These are phyloP conservation scores for Saccharomycopsis babjevae DNA, from an alignment of 805 yeast species.

Conservation along the genomic window DNA sequence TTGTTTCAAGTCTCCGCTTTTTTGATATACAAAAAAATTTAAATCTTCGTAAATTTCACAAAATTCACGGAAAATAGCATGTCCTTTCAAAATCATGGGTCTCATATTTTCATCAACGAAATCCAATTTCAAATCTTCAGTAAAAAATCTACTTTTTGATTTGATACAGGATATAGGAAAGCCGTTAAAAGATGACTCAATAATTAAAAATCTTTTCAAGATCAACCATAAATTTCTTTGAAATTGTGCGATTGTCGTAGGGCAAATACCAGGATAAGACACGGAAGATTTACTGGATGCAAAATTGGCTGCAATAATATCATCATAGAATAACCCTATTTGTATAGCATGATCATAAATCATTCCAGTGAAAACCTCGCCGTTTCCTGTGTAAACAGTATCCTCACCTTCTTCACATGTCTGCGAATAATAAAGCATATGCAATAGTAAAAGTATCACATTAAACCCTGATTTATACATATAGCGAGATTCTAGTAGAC, in stretches of 20 bases:
- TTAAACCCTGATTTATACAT: background rate
- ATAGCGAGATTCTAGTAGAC: slow-evolving; percentile 1
- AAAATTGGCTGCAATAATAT: background rate
- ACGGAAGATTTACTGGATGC: background rate
- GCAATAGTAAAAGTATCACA: background rate
- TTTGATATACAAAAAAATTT: background rate
- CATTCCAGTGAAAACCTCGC: background rate
- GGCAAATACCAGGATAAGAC: background rate
- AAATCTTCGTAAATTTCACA: background rate
- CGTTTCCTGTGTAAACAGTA: background rate
- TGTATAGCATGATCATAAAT: background rate
- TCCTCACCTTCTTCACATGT: background rate
- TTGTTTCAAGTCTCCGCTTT: background rate
- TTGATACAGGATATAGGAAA: background rate
- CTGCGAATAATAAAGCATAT: background rate
- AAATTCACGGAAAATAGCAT: background rate
- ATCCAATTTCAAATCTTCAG: background rate
- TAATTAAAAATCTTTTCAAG: background rate
- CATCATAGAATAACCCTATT: background rate
- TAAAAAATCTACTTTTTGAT: background rate
- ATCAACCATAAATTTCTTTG: background rate
- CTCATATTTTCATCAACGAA: background rate
- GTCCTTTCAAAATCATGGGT: background rate
- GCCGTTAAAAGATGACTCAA: background rate
- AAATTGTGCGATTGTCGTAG: background rate